Conservation (phyloP, 2,329 filamentous ascomycete genomes). For the Fusarium sp. region DNA sequence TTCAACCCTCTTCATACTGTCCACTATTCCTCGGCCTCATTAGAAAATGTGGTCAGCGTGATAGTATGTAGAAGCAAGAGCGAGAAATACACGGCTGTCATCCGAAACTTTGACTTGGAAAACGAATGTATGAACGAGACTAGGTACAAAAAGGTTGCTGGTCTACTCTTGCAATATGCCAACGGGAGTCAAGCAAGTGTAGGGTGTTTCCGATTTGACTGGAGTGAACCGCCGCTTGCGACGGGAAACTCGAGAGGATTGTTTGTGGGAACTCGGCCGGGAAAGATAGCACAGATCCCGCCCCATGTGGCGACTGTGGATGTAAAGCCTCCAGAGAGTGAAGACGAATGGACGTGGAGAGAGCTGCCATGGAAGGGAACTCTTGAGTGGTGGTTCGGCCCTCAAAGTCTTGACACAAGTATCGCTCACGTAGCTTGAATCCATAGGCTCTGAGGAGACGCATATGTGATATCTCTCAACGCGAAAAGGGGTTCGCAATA, state of each 20-base stretch:
- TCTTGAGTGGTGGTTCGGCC: slow-evolving; percentile 28
- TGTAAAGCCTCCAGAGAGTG: accelerated
- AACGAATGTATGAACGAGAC: neutral
- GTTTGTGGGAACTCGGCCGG: neutral
- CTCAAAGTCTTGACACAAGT: slow-evolving; percentile 9
- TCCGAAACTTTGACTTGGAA: neutral
- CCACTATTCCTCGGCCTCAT: slow-evolving; percentile 3
- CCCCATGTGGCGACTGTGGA: neutral
- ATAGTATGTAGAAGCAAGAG: slow-evolving; percentile 1
- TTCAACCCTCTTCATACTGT: neutral
- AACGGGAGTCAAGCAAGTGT: slow-evolving; percentile 9
- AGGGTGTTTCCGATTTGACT: slow-evolving; percentile 19
- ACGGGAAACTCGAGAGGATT: neutral
- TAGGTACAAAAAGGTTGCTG: neutral
- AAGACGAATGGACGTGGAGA: neutral
- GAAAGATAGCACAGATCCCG: neutral
- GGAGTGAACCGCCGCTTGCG: neutral
- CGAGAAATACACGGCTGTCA: neutral
- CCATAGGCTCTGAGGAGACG: too few species aligned
- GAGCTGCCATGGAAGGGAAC: slow-evolving; percentile 14
- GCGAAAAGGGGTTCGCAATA: too few species aligned
- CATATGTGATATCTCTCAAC: too few species aligned
- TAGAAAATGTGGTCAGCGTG: neutral
- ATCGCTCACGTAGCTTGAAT: neutral
- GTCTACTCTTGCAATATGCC: slow-evolving; percentile 1